These are phyloP conservation scores for Chytridiales sp. DNA, from an alignment of 371 early-diverging fungal genomes.

Conservation along the genomic window DNA sequence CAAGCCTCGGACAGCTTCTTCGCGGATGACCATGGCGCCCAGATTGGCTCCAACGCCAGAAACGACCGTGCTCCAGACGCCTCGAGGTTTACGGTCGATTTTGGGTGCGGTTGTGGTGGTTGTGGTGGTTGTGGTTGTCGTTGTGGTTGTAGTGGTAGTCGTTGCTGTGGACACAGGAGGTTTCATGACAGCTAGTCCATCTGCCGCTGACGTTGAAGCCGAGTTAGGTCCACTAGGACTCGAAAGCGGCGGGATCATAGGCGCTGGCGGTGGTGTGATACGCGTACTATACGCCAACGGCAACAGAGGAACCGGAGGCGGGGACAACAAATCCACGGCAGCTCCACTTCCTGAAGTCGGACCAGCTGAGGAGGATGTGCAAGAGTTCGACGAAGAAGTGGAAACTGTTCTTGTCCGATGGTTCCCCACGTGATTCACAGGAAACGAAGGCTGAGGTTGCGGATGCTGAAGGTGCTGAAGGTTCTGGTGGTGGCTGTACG, in stretches of 20 bases:
- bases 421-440: neutral
- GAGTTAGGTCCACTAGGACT: neutral
- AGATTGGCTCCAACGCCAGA: slow-evolving; percentile 46
- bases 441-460: neutral
- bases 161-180: no score
- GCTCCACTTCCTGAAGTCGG: no score
- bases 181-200: no score
- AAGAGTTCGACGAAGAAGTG: neutral
- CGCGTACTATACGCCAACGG: no score
- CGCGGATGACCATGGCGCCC: slow-evolving; percentile 47
- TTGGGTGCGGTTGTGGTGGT: slow-evolving; percentile 37
- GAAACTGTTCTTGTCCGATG: neutral
- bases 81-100: slow-evolving; percentile 42
- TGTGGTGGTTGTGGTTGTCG: no score
- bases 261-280: neutral
- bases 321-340: no score
- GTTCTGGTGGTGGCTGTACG: slow-evolving; percentile 23
- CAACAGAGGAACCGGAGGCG: no score
- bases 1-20: slow-evolving; percentile 40
- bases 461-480: slow-evolving; percentile 11
- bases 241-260: neutral
- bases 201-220: no score
- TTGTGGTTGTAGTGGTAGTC: no score
- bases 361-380: slow-evolving; percentile 13
- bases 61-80: slow-evolving; percentile 70